Conservation (phyloP, 2,329 filamentous ascomycete genomes). For the Cercospora nicotianae region DNA sequence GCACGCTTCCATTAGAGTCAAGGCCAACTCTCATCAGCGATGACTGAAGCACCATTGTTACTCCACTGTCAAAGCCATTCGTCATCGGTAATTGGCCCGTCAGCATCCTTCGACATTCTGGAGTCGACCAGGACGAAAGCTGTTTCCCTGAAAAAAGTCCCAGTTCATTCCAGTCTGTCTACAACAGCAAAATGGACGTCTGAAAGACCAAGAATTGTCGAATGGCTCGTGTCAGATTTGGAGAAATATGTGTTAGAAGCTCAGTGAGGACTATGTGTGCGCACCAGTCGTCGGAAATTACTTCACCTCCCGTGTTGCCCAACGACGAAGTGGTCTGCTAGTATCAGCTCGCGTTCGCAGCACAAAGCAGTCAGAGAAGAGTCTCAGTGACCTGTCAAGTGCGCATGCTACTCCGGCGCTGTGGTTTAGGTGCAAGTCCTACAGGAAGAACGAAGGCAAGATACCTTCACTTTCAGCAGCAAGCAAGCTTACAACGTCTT, state of each 20-base stretch:
- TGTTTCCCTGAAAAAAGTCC: neutral
- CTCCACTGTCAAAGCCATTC: neutral
- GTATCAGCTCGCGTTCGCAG: too few relatives aligned
- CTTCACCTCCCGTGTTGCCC: neutral
- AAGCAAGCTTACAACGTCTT: too few relatives aligned
- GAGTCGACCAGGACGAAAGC: neutral
- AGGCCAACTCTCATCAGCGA: neutral
- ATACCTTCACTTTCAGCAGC: too few relatives aligned
- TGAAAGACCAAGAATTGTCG: slow-evolving; percentile 31
- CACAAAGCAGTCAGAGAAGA: too few relatives aligned
- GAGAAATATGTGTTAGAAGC: slow-evolving; percentile 37
- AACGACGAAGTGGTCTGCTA: neutral
- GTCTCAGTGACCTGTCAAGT: too few relatives aligned
- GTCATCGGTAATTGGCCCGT: neutral
- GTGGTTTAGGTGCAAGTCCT: too few relatives aligned
- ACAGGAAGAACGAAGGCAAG: too few relatives aligned
- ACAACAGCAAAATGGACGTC: neutral
- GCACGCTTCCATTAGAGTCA: neutral
- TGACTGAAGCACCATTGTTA: neutral
- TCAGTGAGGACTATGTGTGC: slow-evolving; percentile 38
- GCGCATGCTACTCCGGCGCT: too few relatives aligned
- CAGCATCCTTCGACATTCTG: neutral
- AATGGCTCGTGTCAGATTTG: slow-evolving; percentile 28
- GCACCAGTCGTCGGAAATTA: slow-evolving; percentile 36
- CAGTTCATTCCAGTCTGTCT: neutral